Percentiles rank a stretch among this genome's conserved stretches.
Conservation (phyloP, 2,329 filamentous ascomycete species). For the Calcarisporium arbuscula region DNA sequence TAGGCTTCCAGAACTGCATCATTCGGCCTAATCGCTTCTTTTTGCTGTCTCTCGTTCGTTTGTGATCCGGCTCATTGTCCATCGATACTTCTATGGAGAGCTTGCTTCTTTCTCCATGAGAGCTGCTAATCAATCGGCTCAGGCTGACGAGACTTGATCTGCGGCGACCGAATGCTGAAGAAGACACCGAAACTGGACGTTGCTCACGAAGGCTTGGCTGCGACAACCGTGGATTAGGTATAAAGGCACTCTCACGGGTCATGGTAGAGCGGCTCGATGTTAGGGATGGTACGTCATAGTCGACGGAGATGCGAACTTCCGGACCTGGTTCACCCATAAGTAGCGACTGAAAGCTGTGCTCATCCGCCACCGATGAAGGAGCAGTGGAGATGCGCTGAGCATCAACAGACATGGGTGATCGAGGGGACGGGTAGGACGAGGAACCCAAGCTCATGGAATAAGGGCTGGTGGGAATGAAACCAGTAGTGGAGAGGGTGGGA, state of each 20-base stretch:
- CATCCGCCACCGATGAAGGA: constrained; percentile 66
- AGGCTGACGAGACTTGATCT: constrained; percentile 72
- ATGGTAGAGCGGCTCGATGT: constrained; percentile 74
- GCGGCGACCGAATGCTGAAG: constrained; percentile 59
- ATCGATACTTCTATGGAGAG: constrained; percentile 60
- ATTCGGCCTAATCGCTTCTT: constrained; percentile 65
- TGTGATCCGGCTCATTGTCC: constrained; percentile 47
- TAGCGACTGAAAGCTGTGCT: constrained; percentile 63
- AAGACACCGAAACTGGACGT: constrained; percentile 56
- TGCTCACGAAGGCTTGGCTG: constrained; percentile 45
- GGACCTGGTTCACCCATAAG: constrained; percentile 69
- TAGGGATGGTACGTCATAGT: constrained; percentile 63
- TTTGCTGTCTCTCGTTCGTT: constrained; percentile 55
- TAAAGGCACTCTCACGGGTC: constrained; percentile 58
- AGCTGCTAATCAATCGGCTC: constrained; percentile 68
- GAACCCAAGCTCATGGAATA: constrained; percentile 59
- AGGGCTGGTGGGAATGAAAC: constrained; percentile 52
- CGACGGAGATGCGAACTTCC: constrained; percentile 63
- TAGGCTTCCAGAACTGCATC: constrained; percentile 73
- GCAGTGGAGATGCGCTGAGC: constrained; percentile 68
- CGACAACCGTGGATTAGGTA: constrained; percentile 38
- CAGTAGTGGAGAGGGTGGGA: constrained; percentile 36
- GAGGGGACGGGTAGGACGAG: constrained; percentile 60
- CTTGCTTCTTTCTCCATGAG: constrained; percentile 69
- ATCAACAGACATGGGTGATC: constrained; percentile 63